Evolutionary conservation across 371 early-diverging fungal species (phyloP), one percentile per base, ranked within the genome.

Genomic region (Lichtheimia corymbifera): DNA sequence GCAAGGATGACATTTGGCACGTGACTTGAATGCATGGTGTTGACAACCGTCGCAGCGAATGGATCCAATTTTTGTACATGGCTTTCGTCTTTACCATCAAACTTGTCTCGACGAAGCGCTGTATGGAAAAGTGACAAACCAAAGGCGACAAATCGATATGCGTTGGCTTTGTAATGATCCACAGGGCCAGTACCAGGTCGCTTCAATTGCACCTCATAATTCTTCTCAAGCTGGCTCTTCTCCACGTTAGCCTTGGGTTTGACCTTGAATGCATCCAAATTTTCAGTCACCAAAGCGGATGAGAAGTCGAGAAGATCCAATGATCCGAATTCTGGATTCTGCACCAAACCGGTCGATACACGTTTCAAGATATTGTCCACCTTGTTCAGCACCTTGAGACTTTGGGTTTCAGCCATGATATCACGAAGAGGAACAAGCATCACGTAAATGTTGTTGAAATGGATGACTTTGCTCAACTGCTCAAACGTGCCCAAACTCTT

Each of bases 81-180:
- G 27, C 83, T 84, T 0, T 71, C 53, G 5, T 80, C 70, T 6
- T 70, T 71, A 4, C 80, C 66, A 63, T 87, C 80, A 58, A 94
- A 84, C 62, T 85, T 83, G 63, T 86, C 86, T 58, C 87, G 84
- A 58, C 82, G 84, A 49, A 94, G 67, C 1, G 88, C 84, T 1
- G 89, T 77, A 14, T 88, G 77, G 57, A 91, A 74, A 17, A 97
- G 74, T 24, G 84, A 80, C 15, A 97, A 72, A 4, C 98, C 98
- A 84, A 98, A 97, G 59, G 91, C 90, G 47, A 96, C 91, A 72
- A 98, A 96, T 13, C 90, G 80, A 67, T 95, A 88, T 2, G 93
- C 92, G 58, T 98, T 96, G 24, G 80, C 80, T 25, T 83, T 75
- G 69, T 89, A 90, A 54, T 88, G 84, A 50, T 88, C 89, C 25